A percentile compares a stretch with the other conserved stretches of the same genome.
phyloP scores from a whole-genome alignment of 148 eudicot genomes.

The Selenicereus undatus region DNA sequence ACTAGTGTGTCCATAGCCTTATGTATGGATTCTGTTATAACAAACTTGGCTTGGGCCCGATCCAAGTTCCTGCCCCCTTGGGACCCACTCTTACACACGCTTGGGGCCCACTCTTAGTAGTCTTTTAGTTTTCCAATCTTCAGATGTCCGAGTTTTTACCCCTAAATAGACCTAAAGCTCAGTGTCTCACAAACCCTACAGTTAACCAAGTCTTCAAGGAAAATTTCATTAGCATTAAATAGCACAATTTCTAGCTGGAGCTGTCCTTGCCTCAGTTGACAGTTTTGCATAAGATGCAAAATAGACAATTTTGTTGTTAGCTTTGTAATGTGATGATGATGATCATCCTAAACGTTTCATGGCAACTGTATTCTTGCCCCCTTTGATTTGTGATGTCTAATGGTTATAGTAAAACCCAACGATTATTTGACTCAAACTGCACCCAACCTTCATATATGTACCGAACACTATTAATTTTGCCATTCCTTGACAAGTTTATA shows the following conservation, averaged over 20 bases:
- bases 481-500: too few relatives aligned
- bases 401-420: neutral
- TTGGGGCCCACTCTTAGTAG: too few relatives aligned
- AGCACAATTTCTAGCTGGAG: neutral
- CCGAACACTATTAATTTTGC: too few relatives aligned
- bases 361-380: neutral
- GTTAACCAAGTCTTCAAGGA: neutral
- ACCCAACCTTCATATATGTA: too few relatives aligned
- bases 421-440: too few relatives aligned
- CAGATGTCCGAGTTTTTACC: neutral
- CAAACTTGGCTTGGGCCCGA: too few relatives aligned
- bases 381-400: neutral
- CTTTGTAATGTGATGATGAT: slow-evolving; percentile 4
- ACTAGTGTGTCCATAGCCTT: too few relatives aligned
- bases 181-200: neutral
- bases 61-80: too few relatives aligned
- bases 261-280: neutral
- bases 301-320: slow-evolving; percentile 10
- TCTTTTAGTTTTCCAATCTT: neutral
- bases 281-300: slow-evolving; percentile 11
- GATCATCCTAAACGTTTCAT: neutral
- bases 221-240: neutral
- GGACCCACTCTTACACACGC: too few relatives aligned
- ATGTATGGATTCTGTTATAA: too few relatives aligned
- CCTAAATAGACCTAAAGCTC: neutral